Evolutionary conservation across 495 filamentous ascomycete species (phyloP).

Genomic region (Penicillium diatomitis): DNA sequence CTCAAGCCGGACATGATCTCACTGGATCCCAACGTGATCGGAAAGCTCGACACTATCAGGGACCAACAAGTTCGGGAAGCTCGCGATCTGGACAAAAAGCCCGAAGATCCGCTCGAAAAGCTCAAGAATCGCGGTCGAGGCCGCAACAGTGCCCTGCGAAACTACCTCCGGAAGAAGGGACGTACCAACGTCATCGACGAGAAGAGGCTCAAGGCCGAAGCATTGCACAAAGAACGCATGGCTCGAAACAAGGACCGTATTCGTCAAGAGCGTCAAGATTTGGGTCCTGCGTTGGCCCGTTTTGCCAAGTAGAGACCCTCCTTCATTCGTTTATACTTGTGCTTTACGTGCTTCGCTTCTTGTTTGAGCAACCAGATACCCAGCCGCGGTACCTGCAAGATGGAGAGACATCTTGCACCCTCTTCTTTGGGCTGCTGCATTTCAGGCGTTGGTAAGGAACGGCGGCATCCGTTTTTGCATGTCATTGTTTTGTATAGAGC

Average conservation of each 20-base stretch:
- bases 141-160: conserved; percentile 83
- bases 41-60: conserved; percentile 69
- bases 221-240: conserved; percentile 53
- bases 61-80: conserved; percentile 64
- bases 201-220: conserved; percentile 59
- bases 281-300: conserved; percentile 63
- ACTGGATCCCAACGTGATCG: conserved; percentile 81
- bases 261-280: conserved; percentile 48
- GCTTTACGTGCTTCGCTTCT: conserved; percentile 15
- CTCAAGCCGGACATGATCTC: conserved; percentile 96
- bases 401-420: conserved; percentile 3
- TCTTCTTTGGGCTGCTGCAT: conserved; percentile 17
- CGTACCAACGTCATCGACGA: conserved; percentile 89
- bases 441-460: conserved; percentile 19
- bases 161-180: conserved; percentile 82
- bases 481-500: conserved; percentile 11
- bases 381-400: conserved; percentile 15
- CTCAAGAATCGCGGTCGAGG: conserved; percentile 71
- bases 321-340: conserved; percentile 7
- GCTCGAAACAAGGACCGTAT: conserved; percentile 55
- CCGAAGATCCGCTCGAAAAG: conserved; percentile 59
- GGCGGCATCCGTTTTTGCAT: conserved; percentile 6
- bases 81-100: conserved; percentile 63
- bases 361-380: conserved; percentile 12
- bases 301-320: conserved; percentile 48